A percentile compares a stretch with the other conserved stretches of the same genome.
These are phyloP conservation scores for Acanthamoeba rhysodes DNA, from an alignment of 208 protist genomes.

Conservation along the genomic window DNA sequence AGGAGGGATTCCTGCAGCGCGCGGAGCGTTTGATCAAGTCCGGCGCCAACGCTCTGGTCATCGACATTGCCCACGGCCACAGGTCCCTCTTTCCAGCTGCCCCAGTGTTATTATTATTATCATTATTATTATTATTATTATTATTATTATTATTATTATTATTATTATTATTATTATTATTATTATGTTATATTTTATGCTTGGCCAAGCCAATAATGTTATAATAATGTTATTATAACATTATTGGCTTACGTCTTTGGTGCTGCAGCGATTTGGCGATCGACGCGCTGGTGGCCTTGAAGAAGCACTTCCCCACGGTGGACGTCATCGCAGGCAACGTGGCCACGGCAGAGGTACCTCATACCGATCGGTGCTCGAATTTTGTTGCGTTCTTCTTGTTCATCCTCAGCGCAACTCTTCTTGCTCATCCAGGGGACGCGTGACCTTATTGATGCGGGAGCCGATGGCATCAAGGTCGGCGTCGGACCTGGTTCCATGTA, in stretches of 20 bases:
- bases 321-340: conserved; percentile 96
- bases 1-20: conserved; percentile 93
- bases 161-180: too few species aligned
- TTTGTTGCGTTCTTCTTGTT: background rate
- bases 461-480: conserved; percentile 97
- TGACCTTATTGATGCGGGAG: conserved; percentile 96
- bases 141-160: background rate
- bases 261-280: conserved; percentile 80
- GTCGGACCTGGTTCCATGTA: conserved; percentile 99
- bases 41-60: conserved; percentile 96
- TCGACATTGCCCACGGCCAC: conserved; percentile 91
- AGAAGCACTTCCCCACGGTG: conserved; percentile 88
- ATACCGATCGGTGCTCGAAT: conserved; percentile 8
- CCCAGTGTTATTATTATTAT: too few species aligned
- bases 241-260: background rate
- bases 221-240: too few species aligned
- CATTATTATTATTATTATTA: background rate
- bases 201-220: too few species aligned
- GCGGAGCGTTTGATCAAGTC: conserved; percentile 91
- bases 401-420: background rate
- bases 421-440: conserved; percentile 33
- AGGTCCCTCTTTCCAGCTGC: background rate
- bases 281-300: conserved; percentile 96
- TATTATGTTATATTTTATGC: too few species aligned
- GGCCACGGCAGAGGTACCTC: conserved; percentile 97